A percentile compares a stretch with the other conserved stretches of the same genome.
These are phyloP conservation scores for Pistacia atlantica DNA, from an alignment of 345 rosid species.

Conservation along the genomic window DNA sequence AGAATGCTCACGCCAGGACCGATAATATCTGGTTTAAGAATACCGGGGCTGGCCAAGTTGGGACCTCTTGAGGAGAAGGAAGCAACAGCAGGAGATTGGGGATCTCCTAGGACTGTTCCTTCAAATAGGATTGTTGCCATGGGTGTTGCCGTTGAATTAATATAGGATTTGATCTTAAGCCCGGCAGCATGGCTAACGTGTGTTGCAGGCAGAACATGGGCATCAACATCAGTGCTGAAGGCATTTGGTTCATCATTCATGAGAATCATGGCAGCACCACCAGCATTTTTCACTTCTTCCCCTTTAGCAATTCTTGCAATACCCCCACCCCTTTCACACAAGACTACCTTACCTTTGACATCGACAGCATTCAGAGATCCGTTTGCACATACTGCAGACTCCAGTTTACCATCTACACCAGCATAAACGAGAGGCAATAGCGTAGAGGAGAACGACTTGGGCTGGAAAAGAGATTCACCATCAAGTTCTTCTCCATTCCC, in stretches of 20 bases:
- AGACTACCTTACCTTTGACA: slow-evolving; percentile 40
- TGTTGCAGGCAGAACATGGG: slow-evolving; percentile 28
- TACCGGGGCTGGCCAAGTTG: slow-evolving; percentile 38
- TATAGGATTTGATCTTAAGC: slow-evolving; percentile 34
- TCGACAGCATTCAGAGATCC: slow-evolving; percentile 27
- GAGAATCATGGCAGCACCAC: slow-evolving; percentile 38
- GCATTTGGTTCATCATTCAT: slow-evolving; percentile 27
- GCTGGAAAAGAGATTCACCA: slow-evolving; percentile 49
- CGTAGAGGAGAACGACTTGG: slow-evolving; percentile 23
- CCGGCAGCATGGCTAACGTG: slow-evolving; percentile 33
- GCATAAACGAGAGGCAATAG: slow-evolving; percentile 48
- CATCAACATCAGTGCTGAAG: slow-evolving; percentile 31
- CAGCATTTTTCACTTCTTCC: slow-evolving; percentile 36
- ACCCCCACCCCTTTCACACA: slow-evolving; percentile 36
- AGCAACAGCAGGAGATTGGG: slow-evolving; percentile 37
- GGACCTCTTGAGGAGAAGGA: slow-evolving; percentile 60
- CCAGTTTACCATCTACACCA: slow-evolving; percentile 25
- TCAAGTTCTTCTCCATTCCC: slow-evolving; percentile 39
- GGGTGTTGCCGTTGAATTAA: slow-evolving; percentile 26
- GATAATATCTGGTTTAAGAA: slow-evolving; percentile 52
- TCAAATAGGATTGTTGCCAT: slow-evolving; percentile 27
- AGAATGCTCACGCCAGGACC: no score
- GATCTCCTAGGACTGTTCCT: slow-evolving; percentile 33
- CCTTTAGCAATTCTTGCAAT: slow-evolving; percentile 31
- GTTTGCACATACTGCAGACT: slow-evolving; percentile 23